These are phyloP conservation scores for Xerocomellus chrysenteron DNA, from an alignment of 768 basidiomycete species.

Conservation along the genomic window DNA sequence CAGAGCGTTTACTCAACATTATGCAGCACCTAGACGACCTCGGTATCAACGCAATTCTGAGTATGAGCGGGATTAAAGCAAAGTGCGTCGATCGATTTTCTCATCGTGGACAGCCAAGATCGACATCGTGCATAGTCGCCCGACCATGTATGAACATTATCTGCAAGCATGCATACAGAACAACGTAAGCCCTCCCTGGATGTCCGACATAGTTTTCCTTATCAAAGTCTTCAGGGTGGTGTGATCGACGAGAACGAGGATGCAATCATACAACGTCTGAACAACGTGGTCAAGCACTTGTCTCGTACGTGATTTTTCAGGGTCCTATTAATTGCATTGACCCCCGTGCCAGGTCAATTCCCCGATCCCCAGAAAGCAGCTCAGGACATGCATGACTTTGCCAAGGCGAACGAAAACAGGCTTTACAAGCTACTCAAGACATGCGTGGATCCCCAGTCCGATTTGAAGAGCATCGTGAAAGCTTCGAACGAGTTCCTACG, in stretches of 20 bases:
- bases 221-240: conserved; percentile 63
- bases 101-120: background rate
- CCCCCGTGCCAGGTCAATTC: conserved; percentile 42
- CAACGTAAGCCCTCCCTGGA: conserved; percentile 59
- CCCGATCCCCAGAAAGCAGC: conserved; percentile 70
- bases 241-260: conserved; percentile 86
- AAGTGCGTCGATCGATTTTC: conserved; percentile 39
- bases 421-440: conserved; percentile 83
- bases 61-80: conserved; percentile 61
- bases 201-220: background rate
- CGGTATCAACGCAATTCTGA: conserved; percentile 55
- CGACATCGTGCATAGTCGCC: conserved; percentile 48
- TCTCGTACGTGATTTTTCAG: conserved; percentile 48
- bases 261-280: conserved; percentile 52
- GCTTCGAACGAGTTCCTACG: conserved; percentile 78
- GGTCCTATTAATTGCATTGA: background rate
- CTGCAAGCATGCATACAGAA: conserved; percentile 72
- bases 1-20: conserved; percentile 72
- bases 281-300: conserved; percentile 52
- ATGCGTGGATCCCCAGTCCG: conserved; percentile 81
- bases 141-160: conserved; percentile 67
- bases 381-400: conserved; percentile 81
- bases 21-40: conserved; percentile 68
- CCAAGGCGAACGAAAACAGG: conserved; percentile 81
- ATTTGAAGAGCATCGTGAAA: conserved; percentile 78